Evolutionary conservation across 2,329 filamentous ascomycete genomes (phyloP).

Genomic region (Xylariaceae sp.): DNA sequence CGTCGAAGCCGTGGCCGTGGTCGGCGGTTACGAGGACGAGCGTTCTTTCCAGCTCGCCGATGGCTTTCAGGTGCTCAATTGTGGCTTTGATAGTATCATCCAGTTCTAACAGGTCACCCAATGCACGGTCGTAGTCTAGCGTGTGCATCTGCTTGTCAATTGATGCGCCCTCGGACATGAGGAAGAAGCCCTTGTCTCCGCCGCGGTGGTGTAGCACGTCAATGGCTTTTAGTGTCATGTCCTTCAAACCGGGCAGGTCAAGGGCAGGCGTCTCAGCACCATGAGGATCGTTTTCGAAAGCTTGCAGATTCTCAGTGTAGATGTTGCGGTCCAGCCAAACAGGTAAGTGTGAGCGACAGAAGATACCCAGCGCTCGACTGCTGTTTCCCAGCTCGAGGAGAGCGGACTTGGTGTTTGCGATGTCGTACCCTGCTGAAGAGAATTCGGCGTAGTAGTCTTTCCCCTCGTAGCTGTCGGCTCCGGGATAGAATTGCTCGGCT

Average conservation of each 20-base stretch:
- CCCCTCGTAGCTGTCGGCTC: slow-evolving; percentile 61
- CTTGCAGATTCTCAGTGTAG: slow-evolving; percentile 67
- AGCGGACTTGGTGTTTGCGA: slow-evolving; percentile 72
- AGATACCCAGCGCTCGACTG: slow-evolving; percentile 72
- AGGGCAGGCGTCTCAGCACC: slow-evolving; percentile 62
- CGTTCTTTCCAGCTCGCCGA: slow-evolving; percentile 70
- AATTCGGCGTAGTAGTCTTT: slow-evolving; percentile 81
- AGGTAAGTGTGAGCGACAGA: slow-evolving; percentile 70
- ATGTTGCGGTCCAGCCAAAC: slow-evolving; percentile 87
- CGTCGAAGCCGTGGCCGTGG: slow-evolving; percentile 86
- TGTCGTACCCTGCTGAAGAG: slow-evolving; percentile 66
- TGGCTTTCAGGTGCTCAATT: slow-evolving; percentile 63
- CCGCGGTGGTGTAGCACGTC: slow-evolving; percentile 70
- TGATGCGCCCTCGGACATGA: slow-evolving; percentile 83
- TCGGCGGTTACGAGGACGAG: slow-evolving; percentile 81
- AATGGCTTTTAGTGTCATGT: slow-evolving; percentile 86
- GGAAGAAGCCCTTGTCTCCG: slow-evolving; percentile 73
- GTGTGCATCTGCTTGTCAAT: slow-evolving; percentile 90
- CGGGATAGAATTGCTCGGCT: slow-evolving; percentile 74
- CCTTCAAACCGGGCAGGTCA: slow-evolving; percentile 79
- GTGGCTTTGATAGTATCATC: slow-evolving; percentile 80
- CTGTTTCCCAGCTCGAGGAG: slow-evolving; percentile 56
- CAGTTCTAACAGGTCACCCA: slow-evolving; percentile 80
- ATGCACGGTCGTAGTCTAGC: slow-evolving; percentile 80
- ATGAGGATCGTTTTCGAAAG: slow-evolving; percentile 65